These are phyloP conservation scores for Exophiala alcalophila DNA, from an alignment of 2,329 filamentous ascomycete species.

Conservation along the genomic window DNA sequence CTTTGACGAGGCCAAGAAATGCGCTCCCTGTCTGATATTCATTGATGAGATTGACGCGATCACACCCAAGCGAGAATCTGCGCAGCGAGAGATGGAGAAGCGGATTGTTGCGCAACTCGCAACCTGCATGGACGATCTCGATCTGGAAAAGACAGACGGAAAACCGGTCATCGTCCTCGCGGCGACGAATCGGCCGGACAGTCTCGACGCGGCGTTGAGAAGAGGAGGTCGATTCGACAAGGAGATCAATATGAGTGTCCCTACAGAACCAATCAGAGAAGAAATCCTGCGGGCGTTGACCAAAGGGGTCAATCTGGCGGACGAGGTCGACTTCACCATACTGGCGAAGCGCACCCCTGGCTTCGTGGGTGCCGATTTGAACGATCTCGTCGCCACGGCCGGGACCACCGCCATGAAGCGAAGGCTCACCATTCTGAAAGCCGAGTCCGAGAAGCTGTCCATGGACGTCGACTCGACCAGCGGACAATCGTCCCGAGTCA, in stretches of 20 bases:
- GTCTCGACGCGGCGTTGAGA: slow-evolving; percentile 73
- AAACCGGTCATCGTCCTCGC: slow-evolving; percentile 86
- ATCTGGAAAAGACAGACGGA: slow-evolving; percentile 65
- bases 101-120: slow-evolving; percentile 79
- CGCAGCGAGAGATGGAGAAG: slow-evolving; percentile 85
- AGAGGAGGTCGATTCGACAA: slow-evolving; percentile 74
- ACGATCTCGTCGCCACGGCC: slow-evolving; percentile 65
- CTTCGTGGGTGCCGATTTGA: slow-evolving; percentile 87
- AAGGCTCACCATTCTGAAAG: slow-evolving; percentile 54
- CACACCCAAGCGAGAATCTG: slow-evolving; percentile 77
- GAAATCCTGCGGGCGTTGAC: slow-evolving; percentile 75
- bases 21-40: slow-evolving; percentile 86
- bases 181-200: slow-evolving; percentile 84
- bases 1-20: slow-evolving; percentile 80
- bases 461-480: slow-evolving; percentile 53
- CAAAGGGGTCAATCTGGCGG: slow-evolving; percentile 59
- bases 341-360: slow-evolving; percentile 85
- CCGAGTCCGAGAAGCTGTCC: slow-evolving; percentile 40
- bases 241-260: slow-evolving; percentile 84
- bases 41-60: slow-evolving; percentile 92
- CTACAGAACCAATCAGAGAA: slow-evolving; percentile 72
- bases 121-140: slow-evolving; percentile 80
- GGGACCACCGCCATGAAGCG: slow-evolving; percentile 62
- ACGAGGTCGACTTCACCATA: slow-evolving; percentile 68
- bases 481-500: neutral